Evolutionary conservation across 2,329 filamentous ascomycete genomes (phyloP).

Genomic region (Magnaporthales sp.): DNA sequence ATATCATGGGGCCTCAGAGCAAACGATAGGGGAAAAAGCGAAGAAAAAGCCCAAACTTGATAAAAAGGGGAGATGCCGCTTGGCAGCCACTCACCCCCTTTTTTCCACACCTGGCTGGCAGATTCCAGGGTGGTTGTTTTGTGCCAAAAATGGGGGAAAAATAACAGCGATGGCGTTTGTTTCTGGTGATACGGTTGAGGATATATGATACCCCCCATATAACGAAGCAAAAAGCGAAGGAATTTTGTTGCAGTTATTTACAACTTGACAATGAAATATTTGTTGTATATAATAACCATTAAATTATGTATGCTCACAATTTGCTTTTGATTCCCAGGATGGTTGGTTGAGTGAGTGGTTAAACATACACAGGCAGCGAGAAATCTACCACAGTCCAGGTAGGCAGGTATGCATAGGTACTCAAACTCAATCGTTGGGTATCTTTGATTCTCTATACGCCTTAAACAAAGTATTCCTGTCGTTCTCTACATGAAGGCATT

Average conservation of each 20-base stretch:
- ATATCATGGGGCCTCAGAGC: slow-evolving; percentile 23
- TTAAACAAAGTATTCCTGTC: not conserved
- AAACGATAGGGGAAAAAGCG: slow-evolving; percentile 13
- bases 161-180: slow-evolving; percentile 24
- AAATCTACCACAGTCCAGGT: not conserved
- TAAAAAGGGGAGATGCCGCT: not conserved
- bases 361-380: not conserved
- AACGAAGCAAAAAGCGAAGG: slow-evolving; percentile 13
- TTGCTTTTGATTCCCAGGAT: not conserved
- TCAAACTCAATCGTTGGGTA: slow-evolving; percentile 21
- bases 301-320: not conserved
- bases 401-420: not conserved
- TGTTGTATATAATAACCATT: not conserved
- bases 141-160: slow-evolving; percentile 4
- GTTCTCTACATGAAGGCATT: not conserved
- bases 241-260: not conserved
- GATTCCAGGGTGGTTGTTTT: slow-evolving; percentile 13
- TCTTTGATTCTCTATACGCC: slow-evolving; percentile 21
- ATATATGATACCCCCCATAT: slow-evolving; percentile 29
- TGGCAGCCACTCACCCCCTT: not conserved
- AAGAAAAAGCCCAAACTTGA: slow-evolving; percentile 4
- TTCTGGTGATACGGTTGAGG: slow-evolving; percentile 32
- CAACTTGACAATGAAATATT: not conserved
- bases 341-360: not conserved
- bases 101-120: slow-evolving; percentile 15